Evolutionary conservation across 805 yeast species (phyloP), one percentile per base, ranked within the genome.

Genomic region (Saccharomycopsis javanensis): DNA sequence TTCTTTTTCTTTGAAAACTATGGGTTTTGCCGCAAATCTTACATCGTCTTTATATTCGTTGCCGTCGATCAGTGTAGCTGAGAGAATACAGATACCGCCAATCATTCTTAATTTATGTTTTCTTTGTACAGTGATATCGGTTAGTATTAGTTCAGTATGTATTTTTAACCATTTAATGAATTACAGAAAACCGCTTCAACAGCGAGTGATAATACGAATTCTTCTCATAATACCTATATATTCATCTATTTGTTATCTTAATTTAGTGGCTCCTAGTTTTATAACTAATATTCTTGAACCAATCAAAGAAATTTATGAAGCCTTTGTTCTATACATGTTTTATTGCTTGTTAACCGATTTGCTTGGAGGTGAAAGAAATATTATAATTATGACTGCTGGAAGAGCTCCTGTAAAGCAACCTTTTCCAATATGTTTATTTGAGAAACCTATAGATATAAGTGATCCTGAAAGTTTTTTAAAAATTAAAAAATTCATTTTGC

Each of bases 251-350:
- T 86, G 96, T 66, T 86, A 79, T 65, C 63, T 79, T 2, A 77
- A 82, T 63, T 74, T 84, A 20, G 71, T 73, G 16, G 71, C 75
- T 68, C 80, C 75, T n/a, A 63, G 63, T 4, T 25, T 35, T 10
- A 60, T 72, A 31, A 81, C 76, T 53, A 71, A 68, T 56, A 73
- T 74, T 57, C 63, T 89, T 2, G 94, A 86, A 63, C 96, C 96
- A 0, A 64, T 87, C 0, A 75, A 94, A 50, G 99, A 94, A 67
- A 80, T 92, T 1, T 94, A 94, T 69, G 99, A 94, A 69, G 97
- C 98, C 0, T 88, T 94, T 71, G 97, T 91, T 34, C 87, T 94
- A 34, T 94, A 94, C 69, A 89, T 97, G 1, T 94, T 94, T 68
- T 92, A 88, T 73, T 79, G 92, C 33, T 75, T 90, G 30, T 73